Evolutionary conservation across 345 rosid genomes (phyloP).

Genomic region (Bruguiera parviflora): DNA sequence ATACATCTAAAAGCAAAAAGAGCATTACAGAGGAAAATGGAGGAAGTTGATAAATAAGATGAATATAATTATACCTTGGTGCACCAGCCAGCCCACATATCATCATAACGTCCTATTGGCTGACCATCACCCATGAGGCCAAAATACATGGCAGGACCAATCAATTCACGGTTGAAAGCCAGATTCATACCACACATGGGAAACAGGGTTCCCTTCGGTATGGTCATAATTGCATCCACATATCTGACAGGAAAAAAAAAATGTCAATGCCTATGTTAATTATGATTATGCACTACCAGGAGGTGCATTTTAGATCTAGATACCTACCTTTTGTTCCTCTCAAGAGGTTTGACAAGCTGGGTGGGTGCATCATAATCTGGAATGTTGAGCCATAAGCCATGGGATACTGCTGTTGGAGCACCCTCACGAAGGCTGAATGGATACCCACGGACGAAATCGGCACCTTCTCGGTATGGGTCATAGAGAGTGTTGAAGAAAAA

Average conservation of each 20-base stretch:
- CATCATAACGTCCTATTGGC: conserved; percentile 81
- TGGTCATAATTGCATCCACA: conserved; percentile 80
- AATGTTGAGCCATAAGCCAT: conserved; percentile 95
- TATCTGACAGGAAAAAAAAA: conserved; percentile 37
- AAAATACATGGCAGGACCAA: conserved; percentile 88
- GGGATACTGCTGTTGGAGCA: conserved; percentile 77
- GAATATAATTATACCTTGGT: conserved; percentile 38
- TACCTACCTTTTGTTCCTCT: conserved; percentile 72
- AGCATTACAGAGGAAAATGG: not conserved
- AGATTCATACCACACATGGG: conserved; percentile 98
- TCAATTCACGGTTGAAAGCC: conserved; percentile 67
- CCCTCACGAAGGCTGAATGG: conserved; percentile 96
- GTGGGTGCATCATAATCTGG: conserved; percentile 95
- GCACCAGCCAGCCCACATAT: conserved; percentile 98
- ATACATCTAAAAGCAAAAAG: no score
- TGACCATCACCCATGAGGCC: conserved; percentile 94
- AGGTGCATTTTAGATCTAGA: not conserved
- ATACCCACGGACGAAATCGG: conserved; percentile 91
- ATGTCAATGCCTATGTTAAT: not conserved
- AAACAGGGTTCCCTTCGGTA: conserved; percentile 74
- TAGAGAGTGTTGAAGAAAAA: conserved; percentile 88
- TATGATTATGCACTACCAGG: not conserved
- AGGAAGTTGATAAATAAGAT: not conserved
- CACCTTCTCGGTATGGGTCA: conserved; percentile 78
- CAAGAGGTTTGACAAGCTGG: conserved; percentile 88